These are phyloP conservation scores for Psidium friedrichsthalianum DNA, from an alignment of 345 rosid species.

Conservation along the genomic window DNA sequence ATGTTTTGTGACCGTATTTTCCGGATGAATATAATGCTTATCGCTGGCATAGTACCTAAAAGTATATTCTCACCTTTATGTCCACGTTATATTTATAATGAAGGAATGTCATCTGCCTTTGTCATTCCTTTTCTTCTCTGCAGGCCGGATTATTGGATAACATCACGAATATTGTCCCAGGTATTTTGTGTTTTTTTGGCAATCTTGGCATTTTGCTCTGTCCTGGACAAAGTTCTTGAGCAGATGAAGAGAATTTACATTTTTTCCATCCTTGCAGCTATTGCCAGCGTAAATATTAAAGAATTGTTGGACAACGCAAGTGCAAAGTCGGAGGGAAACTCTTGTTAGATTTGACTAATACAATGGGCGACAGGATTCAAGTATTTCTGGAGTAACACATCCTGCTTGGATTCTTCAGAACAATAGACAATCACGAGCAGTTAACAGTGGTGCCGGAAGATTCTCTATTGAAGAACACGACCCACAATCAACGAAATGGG, in stretches of 20 bases:
- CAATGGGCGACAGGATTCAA: constrained; percentile 83
- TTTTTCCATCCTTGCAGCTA: constrained; percentile 26
- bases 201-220: neutral
- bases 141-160: constrained; percentile 97
- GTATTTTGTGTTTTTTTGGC: constrained; percentile 14
- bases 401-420: neutral
- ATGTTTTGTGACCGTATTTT: neutral
- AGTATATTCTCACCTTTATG: neutral
- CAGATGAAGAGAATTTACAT: neutral
- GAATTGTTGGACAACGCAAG: constrained; percentile 64
- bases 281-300: constrained; percentile 79
- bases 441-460: neutral
- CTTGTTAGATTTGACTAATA: constrained; percentile 41
- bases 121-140: neutral
- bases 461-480: neutral
- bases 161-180: constrained; percentile 82
- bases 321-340: constrained; percentile 67
- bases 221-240: neutral
- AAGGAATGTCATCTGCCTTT: neutral
- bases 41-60: neutral
- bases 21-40: neutral
- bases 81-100: neutral
- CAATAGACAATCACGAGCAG: neutral
- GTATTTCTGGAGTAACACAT: constrained; percentile 53
- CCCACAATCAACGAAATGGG: neutral